Evolutionary conservation across 495 filamentous ascomycete genomes (phyloP), one percentile per base, ranked within the genome.

Genomic region (Penicillium crystallinum): DNA sequence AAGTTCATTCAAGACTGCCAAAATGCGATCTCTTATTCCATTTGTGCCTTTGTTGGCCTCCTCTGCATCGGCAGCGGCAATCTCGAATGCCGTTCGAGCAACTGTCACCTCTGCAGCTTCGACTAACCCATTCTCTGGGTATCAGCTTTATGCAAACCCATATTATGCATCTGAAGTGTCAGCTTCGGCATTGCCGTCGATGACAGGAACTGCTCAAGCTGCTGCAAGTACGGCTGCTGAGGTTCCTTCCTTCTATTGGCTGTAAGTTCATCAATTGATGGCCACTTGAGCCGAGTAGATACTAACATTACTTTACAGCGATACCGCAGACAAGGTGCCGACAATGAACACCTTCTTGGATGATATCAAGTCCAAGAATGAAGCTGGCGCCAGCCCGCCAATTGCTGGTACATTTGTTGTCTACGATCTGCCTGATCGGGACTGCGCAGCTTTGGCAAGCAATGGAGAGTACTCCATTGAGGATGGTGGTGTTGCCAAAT

Each of bases 341-440:
- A 78, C 71, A 45, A 79, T 85, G 72, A 78, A 77, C 50, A 66
- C 72, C 9, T 81, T 77, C 33, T 60, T 86, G 40, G 62, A 59
- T 15, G 77, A 84, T 31, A 80, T 84, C 49, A 71, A 79, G 41
- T 69, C 75, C 59, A 61, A 78, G 56, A 70, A 85, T 59, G 77
- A 75, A 46, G 76, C 79, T 25, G 82, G 83, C 29, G 68, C 69
- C 7, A 67, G 42, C 22, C 76, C 73, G 19, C 64, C 64, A 40
- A 71, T 77, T 56, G 68, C 76, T 34, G 69, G 70, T 21, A 79
- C 79, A 59, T 77, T 85, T 52, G 87, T 90, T 61, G 80, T 89
- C 58, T 90, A 90, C 67, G 84, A 90, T 68, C 69, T 90, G 34
- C 87, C 86, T 35, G 86, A 86, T 54, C 84, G 87, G 70, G 87